Percentiles rank a stretch among this genome's conserved stretches.
These are phyloP conservation scores for Eimeria sp. DNA, from an alignment of 169 alveolate genomes.

Conservation along the genomic window DNA sequence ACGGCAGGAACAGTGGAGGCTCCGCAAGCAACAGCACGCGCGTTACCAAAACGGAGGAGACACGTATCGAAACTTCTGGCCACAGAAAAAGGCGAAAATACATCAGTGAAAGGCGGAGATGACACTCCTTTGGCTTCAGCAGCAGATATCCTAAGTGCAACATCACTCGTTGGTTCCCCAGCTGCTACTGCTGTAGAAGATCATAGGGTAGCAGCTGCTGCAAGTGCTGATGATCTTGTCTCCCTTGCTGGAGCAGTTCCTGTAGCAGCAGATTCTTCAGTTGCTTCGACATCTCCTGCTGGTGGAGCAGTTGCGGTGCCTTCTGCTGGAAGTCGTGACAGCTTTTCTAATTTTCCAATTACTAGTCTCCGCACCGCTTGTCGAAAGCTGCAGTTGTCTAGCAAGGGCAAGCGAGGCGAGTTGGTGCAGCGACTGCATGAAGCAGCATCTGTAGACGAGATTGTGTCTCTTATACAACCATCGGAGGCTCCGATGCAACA, in stretches of 20 bases:
- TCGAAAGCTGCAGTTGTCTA: conserved; percentile 50
- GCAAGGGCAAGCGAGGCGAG: conserved; percentile 61
- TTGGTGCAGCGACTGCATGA: conserved; percentile 6
- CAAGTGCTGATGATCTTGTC: no score
- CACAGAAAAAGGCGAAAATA: not conserved
- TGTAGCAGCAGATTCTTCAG: not conserved
- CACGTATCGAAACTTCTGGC: not conserved
- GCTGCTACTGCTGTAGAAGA: not conserved
- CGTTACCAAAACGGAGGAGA: not conserved
- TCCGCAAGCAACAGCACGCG: not conserved
- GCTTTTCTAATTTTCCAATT: not conserved
- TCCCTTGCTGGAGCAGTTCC: not conserved
- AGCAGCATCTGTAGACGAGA: not conserved
- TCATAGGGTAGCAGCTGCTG: not conserved
- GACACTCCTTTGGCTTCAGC: not conserved
- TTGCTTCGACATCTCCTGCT: not conserved
- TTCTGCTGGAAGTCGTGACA: not conserved
- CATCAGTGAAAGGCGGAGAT: not conserved
- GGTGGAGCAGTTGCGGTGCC: not conserved
- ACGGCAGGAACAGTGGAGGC: not conserved
- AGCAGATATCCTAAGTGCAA: not conserved
- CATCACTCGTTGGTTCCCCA: not conserved
- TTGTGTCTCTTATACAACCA: not conserved
- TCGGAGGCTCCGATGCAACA: not conserved
- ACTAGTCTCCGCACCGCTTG: conserved; percentile 40